A percentile compares a stretch with the other conserved stretches of the same genome.
Conservation (phyloP, 2,329 filamentous ascomycete genomes). For the Talaromyces sp. region DNA sequence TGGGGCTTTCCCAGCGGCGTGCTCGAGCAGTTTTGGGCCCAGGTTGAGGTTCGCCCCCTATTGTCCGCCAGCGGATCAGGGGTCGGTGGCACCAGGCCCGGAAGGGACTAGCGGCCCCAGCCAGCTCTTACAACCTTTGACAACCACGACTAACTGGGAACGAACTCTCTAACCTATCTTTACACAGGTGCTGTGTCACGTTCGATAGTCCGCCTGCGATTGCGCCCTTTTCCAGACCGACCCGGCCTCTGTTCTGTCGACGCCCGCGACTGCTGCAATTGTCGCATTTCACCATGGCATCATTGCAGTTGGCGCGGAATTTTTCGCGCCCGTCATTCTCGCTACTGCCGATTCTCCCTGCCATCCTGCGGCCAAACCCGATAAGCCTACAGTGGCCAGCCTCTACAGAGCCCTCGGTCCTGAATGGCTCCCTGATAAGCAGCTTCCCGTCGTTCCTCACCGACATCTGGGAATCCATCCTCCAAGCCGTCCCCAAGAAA, state of each 20-base stretch:
- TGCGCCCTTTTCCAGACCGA: neutral
- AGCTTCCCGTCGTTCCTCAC: conserved; percentile 66
- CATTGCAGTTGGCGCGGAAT: neutral
- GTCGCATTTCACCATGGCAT: neutral
- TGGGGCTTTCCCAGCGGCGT: conserved; percentile 2
- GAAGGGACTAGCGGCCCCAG: conserved; percentile 23
- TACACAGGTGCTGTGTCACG: neutral
- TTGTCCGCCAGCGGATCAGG: conserved; percentile 26
- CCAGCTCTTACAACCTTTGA: neutral
- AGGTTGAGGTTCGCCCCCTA: conserved; percentile 8
- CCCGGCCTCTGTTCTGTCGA: neutral
- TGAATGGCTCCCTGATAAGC: conserved; percentile 44
- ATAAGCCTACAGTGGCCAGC: neutral
- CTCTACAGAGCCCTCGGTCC: conserved; percentile 13
- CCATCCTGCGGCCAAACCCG: neutral
- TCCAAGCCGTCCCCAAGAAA: conserved; percentile 94
- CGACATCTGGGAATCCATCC: conserved; percentile 86
- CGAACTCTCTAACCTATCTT: neutral
- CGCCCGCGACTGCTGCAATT: neutral
- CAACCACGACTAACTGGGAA: neutral
- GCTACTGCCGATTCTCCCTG: conserved; percentile 3
- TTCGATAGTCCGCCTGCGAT: neutral
- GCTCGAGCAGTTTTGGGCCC: neutral
- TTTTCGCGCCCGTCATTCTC: conserved; percentile 6
- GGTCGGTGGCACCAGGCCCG: conserved; percentile 25